Evolutionary conservation across 257 asterid genomes (phyloP), one percentile per base, ranked within the genome.

Genomic region (Leonotis leonurus): DNA sequence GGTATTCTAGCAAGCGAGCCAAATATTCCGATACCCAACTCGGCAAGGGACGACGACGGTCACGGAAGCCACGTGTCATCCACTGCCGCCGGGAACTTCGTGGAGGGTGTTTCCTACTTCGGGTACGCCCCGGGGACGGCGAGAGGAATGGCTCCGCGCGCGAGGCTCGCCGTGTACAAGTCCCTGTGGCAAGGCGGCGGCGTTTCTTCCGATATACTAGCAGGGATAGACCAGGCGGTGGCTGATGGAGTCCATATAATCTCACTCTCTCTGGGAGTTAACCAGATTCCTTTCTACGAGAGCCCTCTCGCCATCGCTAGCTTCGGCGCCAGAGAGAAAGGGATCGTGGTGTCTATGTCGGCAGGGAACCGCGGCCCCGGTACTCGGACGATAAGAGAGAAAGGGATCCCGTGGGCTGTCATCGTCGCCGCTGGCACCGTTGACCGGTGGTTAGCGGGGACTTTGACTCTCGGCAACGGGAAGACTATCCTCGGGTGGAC

Each of bases 161-260:
- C 72, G 1, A 29, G 65, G 43, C 33, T 70, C 4, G 70, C 75
- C 0, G 66, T 41, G 11, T 71, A 71, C 10, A 71, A 41, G 18
- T 67, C 32, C 1, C 1, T 56, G 0, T 36, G 53, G 22, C 11
- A 10, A 1, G 66, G 70, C 2, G 41, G 24, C 4, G 22, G 22
- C 6, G 4, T 16, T 3, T 1, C 14, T 0, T 76, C 78, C 1
- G 81, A 76, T 51, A 0, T 44, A 3, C 33, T 76, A 1, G 81
- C 81, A 0, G 78, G 66, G 5, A 72, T 77, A 3, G 82, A 77
- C 18, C 76, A 69, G 35, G 82, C 83, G 0, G 79, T 77, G 3
- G 82, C 79, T 0, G 82, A 77, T 6, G 77, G 79, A 8, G 82
- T 77, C 10, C 67, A 73, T 20, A 49, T 77, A 32, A 7, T 77